Percentiles rank a stretch among this genome's conserved stretches.
Evolutionary conservation across 139 green algal species (phyloP).

Genomic region (Chlorella sp.): DNA sequence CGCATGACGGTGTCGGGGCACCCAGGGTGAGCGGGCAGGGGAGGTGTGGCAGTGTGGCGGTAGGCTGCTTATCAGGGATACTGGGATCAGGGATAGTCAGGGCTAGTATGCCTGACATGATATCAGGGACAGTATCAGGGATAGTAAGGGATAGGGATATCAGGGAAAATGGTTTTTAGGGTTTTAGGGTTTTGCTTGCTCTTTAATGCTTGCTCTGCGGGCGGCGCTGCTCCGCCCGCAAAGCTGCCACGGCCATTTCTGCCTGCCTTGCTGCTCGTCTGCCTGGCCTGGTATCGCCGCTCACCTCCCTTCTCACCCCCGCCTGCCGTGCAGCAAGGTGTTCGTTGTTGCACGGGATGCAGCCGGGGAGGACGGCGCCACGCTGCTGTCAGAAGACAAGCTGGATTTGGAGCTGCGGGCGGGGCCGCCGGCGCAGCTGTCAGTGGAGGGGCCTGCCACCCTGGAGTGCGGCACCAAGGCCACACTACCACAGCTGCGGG

Average conservation of each 20-base stretch:
- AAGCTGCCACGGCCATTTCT: background rate
- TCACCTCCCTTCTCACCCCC: background rate
- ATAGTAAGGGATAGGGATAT: too few relatives aligned
- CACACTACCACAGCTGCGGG: slow-evolving; percentile 49
- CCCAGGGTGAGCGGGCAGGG: slow-evolving; percentile 6
- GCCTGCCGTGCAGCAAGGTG: background rate
- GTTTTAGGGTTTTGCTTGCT: too few relatives aligned
- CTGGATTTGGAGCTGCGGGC: slow-evolving; percentile 58
- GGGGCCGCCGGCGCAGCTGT: slow-evolving; percentile 53
- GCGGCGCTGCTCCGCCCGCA: too few relatives aligned
- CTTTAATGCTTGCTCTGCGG: too few relatives aligned
- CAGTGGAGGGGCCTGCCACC: slow-evolving; percentile 51
- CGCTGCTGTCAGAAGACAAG: slow-evolving; percentile 52
- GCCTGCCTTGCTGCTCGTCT: background rate
- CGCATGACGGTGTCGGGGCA: slow-evolving; percentile 44
- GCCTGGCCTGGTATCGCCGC: too few relatives aligned
- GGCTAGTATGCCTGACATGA: too few relatives aligned
- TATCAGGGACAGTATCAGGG: too few relatives aligned
- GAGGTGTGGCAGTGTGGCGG: background rate
- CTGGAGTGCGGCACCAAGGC: slow-evolving; percentile 53
- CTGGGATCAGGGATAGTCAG: too few relatives aligned
- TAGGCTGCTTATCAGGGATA: too few relatives aligned
- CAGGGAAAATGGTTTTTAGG: too few relatives aligned
- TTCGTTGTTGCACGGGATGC: slow-evolving; percentile 41
- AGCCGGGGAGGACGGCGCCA: slow-evolving; percentile 37